Evolutionary conservation across 2,329 filamentous ascomycete species (phyloP).

Genomic region (Pseudogymnoascus sp.): DNA sequence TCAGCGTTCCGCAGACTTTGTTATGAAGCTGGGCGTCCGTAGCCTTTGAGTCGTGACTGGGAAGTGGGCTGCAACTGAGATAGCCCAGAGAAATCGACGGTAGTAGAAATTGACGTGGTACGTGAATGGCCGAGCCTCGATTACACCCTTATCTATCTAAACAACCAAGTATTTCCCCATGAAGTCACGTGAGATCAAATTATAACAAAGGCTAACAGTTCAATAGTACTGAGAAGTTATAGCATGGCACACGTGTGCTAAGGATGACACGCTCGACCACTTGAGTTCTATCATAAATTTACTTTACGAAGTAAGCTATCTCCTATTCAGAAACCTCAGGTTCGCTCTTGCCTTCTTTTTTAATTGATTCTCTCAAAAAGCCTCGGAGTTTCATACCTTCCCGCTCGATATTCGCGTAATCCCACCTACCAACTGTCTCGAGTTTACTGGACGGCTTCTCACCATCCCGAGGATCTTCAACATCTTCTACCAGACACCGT

Average conservation of each 20-base stretch:
- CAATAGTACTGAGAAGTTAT: constrained; percentile 58
- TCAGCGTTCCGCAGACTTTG: neutral
- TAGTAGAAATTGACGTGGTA: constrained; percentile 10
- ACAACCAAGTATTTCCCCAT: neutral
- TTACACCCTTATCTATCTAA: neutral
- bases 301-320: neutral
- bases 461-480: neutral
- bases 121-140: neutral
- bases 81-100: neutral
- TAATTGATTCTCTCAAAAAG: no score
- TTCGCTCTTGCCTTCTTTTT: constrained; percentile 1
- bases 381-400: neutral
- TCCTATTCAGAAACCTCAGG: neutral
- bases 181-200: neutral
- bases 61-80: constrained; percentile 1
- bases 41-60: neutral
- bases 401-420: neutral
- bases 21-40: constrained; percentile 4
- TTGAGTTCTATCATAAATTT: constrained; percentile 1
- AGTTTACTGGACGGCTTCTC: neutral
- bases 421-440: neutral
- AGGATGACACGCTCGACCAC: constrained; percentile 85
- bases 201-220: neutral
- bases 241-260: constrained; percentile 81
- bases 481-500: neutral